A percentile compares a stretch with the other conserved stretches of the same genome.
Conservation (phyloP, 2,329 filamentous ascomycete species). For the Tolypocladium tundrense region DNA sequence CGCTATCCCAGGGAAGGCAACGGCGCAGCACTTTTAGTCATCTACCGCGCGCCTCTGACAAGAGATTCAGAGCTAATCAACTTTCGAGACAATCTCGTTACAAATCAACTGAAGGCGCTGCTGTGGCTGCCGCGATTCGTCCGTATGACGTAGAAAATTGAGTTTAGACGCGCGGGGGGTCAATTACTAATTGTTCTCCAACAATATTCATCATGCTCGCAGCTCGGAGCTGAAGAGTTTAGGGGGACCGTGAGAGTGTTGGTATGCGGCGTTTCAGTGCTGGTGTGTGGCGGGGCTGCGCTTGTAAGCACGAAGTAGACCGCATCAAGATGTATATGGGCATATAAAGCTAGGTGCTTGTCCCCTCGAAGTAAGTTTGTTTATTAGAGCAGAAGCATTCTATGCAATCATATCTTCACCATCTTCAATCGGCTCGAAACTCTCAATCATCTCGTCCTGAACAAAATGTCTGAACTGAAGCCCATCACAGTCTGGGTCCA, state of each 20-base stretch:
- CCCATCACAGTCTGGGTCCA: slow-evolving; percentile 10
- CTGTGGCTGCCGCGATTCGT: too few species aligned
- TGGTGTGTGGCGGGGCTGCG: background rate
- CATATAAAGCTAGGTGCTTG: background rate
- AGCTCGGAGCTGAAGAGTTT: background rate
- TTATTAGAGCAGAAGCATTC: background rate
- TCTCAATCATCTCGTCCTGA: background rate
- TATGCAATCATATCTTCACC: background rate
- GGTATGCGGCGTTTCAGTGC: background rate
- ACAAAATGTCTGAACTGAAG: slow-evolving; percentile 6
- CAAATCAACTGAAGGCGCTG: background rate
- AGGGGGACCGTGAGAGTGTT: too few species aligned
- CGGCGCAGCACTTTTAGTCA: slow-evolving; percentile 1
- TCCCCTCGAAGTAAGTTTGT: background rate
- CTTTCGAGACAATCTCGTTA: background rate
- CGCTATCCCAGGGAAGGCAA: too few species aligned
- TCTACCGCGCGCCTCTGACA: slow-evolving; percentile 2
- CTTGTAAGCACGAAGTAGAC: too few species aligned
- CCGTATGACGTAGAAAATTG: too few species aligned
- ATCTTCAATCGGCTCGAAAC: background rate
- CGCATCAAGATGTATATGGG: too few species aligned
- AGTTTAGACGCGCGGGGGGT: background rate
- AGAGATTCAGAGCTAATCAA: too few species aligned
- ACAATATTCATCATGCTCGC: background rate
- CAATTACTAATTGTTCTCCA: background rate